phyloP scores from a whole-genome alignment of 306 rosid species.

The Cotoneaster glaucophyllus region DNA sequence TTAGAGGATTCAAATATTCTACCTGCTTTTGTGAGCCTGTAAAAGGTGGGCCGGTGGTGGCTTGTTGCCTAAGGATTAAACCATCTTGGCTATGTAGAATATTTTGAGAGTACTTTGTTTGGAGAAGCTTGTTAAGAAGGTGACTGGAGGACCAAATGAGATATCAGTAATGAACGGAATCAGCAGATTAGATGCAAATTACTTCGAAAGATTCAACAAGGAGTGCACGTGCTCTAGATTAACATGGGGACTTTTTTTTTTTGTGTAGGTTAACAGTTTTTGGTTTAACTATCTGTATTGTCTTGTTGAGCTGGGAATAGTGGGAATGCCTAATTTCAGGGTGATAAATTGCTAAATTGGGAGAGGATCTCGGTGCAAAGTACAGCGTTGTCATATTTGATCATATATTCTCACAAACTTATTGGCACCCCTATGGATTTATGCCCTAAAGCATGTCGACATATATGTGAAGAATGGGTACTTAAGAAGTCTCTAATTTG shows the following conservation, averaged over 20 bases:
- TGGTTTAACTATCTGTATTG: neutral
- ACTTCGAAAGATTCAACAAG: neutral
- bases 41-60: neutral
- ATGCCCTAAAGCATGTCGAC: neutral
- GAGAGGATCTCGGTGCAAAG: neutral
- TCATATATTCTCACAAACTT: neutral
- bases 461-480: neutral
- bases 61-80: neutral
- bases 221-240: neutral
- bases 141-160: neutral
- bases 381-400: neutral
- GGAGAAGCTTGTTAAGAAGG: neutral
- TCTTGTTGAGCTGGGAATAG: neutral
- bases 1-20: neutral
- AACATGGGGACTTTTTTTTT: neutral
- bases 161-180: neutral
- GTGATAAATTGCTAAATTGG: too few relatives aligned
- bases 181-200: neutral
- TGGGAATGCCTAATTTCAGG: neutral
- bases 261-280: neutral
- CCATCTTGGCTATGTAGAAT: neutral
- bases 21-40: neutral
- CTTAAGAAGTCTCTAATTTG: neutral
- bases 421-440: neutral
- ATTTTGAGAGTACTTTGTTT: neutral